These are phyloP conservation scores for Berkeleyomyces rouxiae DNA, from an alignment of 2,329 filamentous ascomycete species.

Conservation along the genomic window DNA sequence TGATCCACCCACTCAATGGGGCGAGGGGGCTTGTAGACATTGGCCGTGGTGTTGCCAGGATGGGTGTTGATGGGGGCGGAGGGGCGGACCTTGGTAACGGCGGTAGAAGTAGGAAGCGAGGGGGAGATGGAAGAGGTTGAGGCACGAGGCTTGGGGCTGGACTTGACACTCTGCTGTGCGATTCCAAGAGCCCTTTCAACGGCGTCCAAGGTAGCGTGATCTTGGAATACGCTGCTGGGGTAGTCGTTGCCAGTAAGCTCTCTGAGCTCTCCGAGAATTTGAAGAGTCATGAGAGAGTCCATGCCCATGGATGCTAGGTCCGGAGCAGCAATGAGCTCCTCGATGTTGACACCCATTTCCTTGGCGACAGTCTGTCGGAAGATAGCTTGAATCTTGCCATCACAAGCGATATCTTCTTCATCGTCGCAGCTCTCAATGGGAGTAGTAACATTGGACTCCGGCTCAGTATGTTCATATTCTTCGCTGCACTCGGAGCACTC, in stretches of 20 bases:
- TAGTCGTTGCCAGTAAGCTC: conserved; percentile 37
- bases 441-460: conserved; percentile 36
- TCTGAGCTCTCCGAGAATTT: conserved; percentile 36
- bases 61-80: conserved; percentile 18
- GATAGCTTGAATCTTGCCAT: conserved; percentile 23
- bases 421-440: conserved; percentile 33
- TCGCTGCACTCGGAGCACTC: conserved; percentile 26
- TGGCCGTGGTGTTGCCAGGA: conserved; percentile 27
- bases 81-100: conserved; percentile 13
- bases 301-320: conserved; percentile 41
- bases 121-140: not conserved
- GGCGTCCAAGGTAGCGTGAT: conserved; percentile 45
- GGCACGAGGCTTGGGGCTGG: conserved; percentile 17
- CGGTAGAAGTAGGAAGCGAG: conserved; percentile 11
- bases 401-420: conserved; percentile 23
- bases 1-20: conserved; percentile 25
- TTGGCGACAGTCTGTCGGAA: conserved; percentile 51
- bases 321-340: conserved; percentile 39
- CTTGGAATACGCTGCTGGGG: conserved; percentile 43
- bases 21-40: conserved; percentile 28
- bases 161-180: conserved; percentile 25
- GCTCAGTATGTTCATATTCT: conserved; percentile 29
- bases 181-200: conserved; percentile 48
- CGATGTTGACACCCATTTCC: conserved; percentile 55
- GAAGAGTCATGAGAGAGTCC: conserved; percentile 41